Conservation (phyloP, 768 basidiomycete species). For the Coprinopsis strossmayeri region DNA sequence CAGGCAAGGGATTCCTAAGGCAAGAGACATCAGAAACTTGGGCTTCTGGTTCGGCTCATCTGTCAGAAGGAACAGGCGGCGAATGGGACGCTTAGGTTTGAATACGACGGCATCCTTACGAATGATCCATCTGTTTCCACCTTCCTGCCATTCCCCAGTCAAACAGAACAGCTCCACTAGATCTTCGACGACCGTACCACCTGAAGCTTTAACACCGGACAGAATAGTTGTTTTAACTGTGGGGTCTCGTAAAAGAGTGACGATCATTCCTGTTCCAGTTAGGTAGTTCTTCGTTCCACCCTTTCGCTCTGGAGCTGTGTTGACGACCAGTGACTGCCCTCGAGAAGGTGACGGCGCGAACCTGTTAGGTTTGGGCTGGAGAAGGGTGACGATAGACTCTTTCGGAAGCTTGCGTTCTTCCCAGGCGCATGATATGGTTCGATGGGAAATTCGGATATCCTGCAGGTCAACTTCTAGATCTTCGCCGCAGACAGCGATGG, state of each 20-base stretch:
- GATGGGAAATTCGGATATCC: constrained; percentile 44
- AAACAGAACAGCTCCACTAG: constrained; percentile 50
- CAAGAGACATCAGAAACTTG: constrained; percentile 78
- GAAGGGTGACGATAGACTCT: constrained; percentile 35
- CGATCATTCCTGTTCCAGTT: constrained; percentile 48
- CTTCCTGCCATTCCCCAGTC: constrained; percentile 40
- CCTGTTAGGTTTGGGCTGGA: constrained; percentile 27
- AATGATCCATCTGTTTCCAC: constrained; percentile 48
- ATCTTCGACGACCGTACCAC: constrained; percentile 58
- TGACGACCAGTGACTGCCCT: constrained; percentile 11
- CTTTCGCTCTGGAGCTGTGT: constrained; percentile 20
- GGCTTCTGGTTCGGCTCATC: constrained; percentile 64
- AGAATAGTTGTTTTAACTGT: constrained; percentile 38
- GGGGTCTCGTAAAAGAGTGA: constrained; percentile 46
- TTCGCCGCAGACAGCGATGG: constrained; percentile 34
- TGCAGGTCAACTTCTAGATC: constrained; percentile 25
- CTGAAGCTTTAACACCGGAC: constrained; percentile 38
- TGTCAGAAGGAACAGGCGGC: constrained; percentile 60
- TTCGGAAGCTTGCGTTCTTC: constrained; percentile 39
- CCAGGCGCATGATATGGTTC: constrained; percentile 47
- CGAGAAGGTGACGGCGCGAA: constrained; percentile 48
- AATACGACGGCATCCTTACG: constrained; percentile 40
- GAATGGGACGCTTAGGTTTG: constrained; percentile 26
- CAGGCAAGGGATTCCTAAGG: constrained; percentile 81
- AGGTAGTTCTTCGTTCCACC: constrained; percentile 24